A percentile compares a stretch with the other conserved stretches of the same genome.
phyloP scores from a whole-genome alignment of 129 eudicot genomes.

The Heracleum sosnowskyi region DNA sequence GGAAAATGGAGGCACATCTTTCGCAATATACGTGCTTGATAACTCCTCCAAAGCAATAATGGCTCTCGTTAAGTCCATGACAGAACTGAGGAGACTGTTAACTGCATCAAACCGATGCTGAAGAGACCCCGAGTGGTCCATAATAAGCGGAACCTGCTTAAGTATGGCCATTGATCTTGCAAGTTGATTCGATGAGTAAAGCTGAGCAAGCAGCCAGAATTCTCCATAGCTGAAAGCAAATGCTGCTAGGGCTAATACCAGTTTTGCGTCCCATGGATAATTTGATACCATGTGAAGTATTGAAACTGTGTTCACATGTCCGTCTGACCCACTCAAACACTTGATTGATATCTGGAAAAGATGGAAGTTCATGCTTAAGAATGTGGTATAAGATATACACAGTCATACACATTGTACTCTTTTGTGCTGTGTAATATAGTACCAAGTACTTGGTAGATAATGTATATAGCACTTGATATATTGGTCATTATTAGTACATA shows the following conservation, averaged over 20 bases:
- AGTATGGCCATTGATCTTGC: slow-evolving; percentile 77
- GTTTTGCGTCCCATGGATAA: slow-evolving; percentile 89
- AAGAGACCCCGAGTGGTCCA: slow-evolving; percentile 42
- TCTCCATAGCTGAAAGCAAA: slow-evolving; percentile 78
- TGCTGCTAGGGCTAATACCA: slow-evolving; percentile 65
- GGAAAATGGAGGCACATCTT: slow-evolving; percentile 48
- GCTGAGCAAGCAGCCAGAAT: slow-evolving; percentile 83
- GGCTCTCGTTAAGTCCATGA: slow-evolving; percentile 50
- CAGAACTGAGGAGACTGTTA: slow-evolving; percentile 35
- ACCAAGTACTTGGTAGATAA: not conserved
- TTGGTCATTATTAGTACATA: not conserved
- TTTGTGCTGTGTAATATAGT: not conserved
- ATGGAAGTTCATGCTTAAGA: not conserved
- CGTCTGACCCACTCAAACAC: slow-evolving; percentile 42
- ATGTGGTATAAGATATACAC: not conserved
- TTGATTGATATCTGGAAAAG: slow-evolving; percentile 46
- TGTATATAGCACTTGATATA: not conserved
- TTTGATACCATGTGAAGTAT: slow-evolving; percentile 42
- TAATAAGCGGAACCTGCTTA: slow-evolving; percentile 53
- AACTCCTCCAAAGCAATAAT: slow-evolving; percentile 58
- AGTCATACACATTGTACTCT: not conserved
- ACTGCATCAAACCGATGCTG: slow-evolving; percentile 60
- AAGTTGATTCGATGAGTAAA: slow-evolving; percentile 51
- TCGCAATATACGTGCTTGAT: slow-evolving; percentile 34
- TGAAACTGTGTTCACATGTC: slow-evolving; percentile 50